These are phyloP conservation scores for Neoboletus brunneissimus DNA, from an alignment of 768 basidiomycete genomes.

Conservation along the genomic window DNA sequence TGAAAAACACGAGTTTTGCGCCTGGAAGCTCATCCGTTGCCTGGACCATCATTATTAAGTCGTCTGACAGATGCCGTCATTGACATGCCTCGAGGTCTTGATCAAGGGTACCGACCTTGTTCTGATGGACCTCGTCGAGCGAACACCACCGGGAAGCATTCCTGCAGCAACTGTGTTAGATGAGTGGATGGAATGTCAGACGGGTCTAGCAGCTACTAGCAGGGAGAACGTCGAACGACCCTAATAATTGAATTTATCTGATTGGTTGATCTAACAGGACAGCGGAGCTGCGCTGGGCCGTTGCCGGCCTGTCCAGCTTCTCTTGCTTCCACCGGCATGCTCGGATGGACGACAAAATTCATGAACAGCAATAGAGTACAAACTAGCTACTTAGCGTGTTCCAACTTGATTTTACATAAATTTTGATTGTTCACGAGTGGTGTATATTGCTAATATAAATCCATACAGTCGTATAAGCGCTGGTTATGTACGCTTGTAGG, in stretches of 20 bases:
- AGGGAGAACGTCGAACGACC: no score
- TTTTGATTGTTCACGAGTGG: background rate
- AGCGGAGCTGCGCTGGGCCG: no score
- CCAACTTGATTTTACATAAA: background rate
- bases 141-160: background rate
- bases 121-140: background rate
- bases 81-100: no score
- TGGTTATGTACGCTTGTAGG: background rate
- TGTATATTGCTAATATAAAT: background rate
- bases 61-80: no score
- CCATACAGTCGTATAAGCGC: background rate
- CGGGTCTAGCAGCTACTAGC: background rate
- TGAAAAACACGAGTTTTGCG: constrained; percentile 70
- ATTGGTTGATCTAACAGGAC: no score
- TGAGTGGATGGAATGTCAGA: background rate
- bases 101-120: background rate
- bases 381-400: background rate
- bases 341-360: background rate
- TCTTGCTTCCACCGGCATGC: no score
- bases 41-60: background rate
- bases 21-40: constrained; percentile 44
- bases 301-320: no score
- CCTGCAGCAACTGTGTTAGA: background rate
- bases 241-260: no score
- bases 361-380: background rate